These are phyloP conservation scores for Gnetum montanum DNA, from an alignment of 75 land plant species.

Conservation along the genomic window DNA sequence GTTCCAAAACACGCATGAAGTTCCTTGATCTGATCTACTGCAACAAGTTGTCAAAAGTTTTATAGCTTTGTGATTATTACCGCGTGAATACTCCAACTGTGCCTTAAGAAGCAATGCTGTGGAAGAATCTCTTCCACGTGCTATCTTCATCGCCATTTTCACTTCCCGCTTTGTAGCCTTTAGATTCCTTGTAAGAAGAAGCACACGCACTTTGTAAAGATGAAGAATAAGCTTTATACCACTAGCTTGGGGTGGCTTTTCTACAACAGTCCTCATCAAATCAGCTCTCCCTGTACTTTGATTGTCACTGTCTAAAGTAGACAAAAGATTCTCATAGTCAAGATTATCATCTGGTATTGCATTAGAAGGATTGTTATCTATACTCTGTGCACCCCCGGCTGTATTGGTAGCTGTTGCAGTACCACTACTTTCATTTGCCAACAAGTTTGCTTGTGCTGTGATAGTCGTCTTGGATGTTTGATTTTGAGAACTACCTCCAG, in stretches of 20 bases:
- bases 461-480: conserved; percentile 20
- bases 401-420: conserved; percentile 19
- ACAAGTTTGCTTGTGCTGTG: conserved; percentile 14
- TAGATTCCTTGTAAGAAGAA: conserved; percentile 68
- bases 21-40: conserved; percentile 42
- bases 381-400: conserved; percentile 16
- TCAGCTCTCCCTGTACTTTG: conserved; percentile 27
- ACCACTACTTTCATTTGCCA: conserved; percentile 22
- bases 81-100: conserved; percentile 88
- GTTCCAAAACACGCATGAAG: conserved; percentile 53
- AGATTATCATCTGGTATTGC: conserved; percentile 66
- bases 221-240: conserved; percentile 76
- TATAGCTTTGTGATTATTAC: conserved; percentile 79
- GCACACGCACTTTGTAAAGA: conserved; percentile 73
- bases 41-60: conserved; percentile 69
- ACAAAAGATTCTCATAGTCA: conserved; percentile 59
- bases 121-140: conserved; percentile 67
- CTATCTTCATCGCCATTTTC: conserved; percentile 80
- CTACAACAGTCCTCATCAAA: conserved; percentile 17
- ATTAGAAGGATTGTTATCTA: conserved; percentile 51
- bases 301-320: conserved; percentile 53
- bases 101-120: conserved; percentile 82
- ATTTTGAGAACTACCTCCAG: conserved; percentile 31
- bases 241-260: conserved; percentile 27
- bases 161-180: conserved; percentile 85